A percentile compares a stretch with the other conserved stretches of the same genome.
Conservation (phyloP, 495 filamentous ascomycete species). For the Hypoxylon trugodes region DNA sequence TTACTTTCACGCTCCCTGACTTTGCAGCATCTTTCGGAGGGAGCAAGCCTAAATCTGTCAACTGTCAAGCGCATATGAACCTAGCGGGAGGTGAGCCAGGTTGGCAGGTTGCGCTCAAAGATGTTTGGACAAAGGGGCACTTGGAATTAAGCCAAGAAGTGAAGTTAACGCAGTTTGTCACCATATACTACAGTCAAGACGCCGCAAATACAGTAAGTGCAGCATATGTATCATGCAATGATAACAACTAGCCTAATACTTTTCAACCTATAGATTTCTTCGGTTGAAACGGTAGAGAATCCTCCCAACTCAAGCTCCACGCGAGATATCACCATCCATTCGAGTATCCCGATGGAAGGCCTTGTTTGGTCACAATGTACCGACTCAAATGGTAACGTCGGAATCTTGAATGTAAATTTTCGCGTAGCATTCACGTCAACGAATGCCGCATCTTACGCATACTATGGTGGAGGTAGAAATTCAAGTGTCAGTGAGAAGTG, state of each 20-base stretch:
- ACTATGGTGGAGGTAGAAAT: conserved; percentile 18
- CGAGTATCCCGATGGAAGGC: conserved; percentile 17
- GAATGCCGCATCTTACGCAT: conserved; percentile 3
- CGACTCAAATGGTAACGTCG: conserved; percentile 32
- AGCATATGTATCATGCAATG: not conserved
- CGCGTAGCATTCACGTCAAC: conserved; percentile 42
- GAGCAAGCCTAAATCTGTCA: conserved; percentile 24
- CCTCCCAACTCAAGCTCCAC: conserved; percentile 2
- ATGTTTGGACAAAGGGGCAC: conserved; percentile 47
- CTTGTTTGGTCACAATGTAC: conserved; percentile 47
- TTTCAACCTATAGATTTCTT: not conserved
- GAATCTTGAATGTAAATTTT: conserved; percentile 51
- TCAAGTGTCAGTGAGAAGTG: conserved; percentile 24
- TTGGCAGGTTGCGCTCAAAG: conserved; percentile 26
- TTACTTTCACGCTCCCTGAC: conserved; percentile 46
- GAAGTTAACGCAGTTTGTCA: conserved; percentile 44
- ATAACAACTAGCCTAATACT: conserved; percentile 8
- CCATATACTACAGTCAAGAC: conserved; percentile 49
- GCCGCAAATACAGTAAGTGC: conserved; percentile 32
- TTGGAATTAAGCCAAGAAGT: conserved; percentile 46
- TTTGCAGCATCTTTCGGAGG: conserved; percentile 49
- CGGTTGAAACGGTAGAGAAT: not conserved
- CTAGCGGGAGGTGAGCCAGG: conserved; percentile 18
- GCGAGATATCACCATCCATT: conserved; percentile 12
- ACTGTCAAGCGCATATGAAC: conserved; percentile 26